Evolutionary conservation across 805 yeast species (phyloP).

Genomic region (Tetrapisispora arboricola): DNA sequence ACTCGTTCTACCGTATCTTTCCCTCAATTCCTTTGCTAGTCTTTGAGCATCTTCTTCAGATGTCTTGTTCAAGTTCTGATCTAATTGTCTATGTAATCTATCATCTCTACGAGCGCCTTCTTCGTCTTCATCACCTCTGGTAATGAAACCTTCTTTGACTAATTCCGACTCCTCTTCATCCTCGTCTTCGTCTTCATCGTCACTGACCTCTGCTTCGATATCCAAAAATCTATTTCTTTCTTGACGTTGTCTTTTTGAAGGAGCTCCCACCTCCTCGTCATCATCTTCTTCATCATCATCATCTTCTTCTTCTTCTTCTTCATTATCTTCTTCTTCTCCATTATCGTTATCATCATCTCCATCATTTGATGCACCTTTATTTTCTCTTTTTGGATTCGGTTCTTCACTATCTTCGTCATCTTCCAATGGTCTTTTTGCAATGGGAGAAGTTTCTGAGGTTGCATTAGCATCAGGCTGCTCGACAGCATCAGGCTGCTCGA

Average conservation of each 20-base stretch:
- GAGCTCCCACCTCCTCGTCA: conserved; percentile 49
- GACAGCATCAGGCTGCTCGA: background rate
- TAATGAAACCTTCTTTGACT: conserved; percentile 71
- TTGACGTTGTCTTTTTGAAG: conserved; percentile 36
- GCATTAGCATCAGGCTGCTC: background rate
- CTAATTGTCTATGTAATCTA: conserved; percentile 83
- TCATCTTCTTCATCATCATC: conserved; percentile 44
- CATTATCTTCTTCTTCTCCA: conserved; percentile 29
- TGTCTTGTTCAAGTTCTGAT: conserved; percentile 72
- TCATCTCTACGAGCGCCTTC: conserved; percentile 47
- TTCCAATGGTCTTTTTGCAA: conserved; percentile 3
- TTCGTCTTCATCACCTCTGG: conserved; percentile 41
- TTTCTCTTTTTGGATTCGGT: conserved; percentile 3
- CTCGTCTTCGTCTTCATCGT: conserved; percentile 86
- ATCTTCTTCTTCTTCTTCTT: conserved; percentile 34
- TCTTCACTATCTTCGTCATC: background rate
- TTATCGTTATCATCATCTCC: conserved; percentile 20
- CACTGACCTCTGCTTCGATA: conserved; percentile 98
- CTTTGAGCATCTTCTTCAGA: conserved; percentile 93
- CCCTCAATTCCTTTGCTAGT: conserved; percentile 83
- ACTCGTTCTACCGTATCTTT: conserved; percentile 81
- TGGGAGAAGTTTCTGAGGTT: background rate
- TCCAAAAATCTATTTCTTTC: conserved; percentile 81
- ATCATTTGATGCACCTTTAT: background rate
- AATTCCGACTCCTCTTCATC: conserved; percentile 91